Evolutionary conservation across 225 moss, liverwort and hornwort species (phyloP), one percentile per base, ranked within the genome.

Genomic region (Polytrichum formosum): DNA sequence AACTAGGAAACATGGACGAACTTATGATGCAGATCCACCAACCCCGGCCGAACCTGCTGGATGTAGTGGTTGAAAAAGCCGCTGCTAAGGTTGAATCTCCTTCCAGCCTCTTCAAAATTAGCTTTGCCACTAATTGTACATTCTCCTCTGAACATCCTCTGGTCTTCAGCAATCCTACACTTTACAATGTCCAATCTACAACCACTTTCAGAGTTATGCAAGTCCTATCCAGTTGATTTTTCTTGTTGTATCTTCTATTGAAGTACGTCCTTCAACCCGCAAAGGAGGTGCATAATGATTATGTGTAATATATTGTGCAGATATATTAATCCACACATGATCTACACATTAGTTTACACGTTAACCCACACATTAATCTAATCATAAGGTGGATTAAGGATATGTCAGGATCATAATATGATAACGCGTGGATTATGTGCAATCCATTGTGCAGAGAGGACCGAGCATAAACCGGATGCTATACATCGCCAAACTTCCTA

Each of bases 391-490:
- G 21, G 21, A 56, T 7, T n/a, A 58, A 58, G 58, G 58, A 58
- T 6, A n/a, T 58, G 58, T 58, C 58, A 58, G 58, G 20, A 21
- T 58, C 21, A 46, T 16, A 3, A 46, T 46, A 16, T 46, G 16
- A 16, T 46, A 13, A 2, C 13, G 46, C 13, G 46, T 46, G 46
- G 46, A 9, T 26, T 63, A 73, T 60, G 28, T 13, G 2, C 54
- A 55, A 61, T 26, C 16, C 46, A 16, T 46, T 70, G 69, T 53
- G 71, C 68, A 95, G 94, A 87, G 76, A 78, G 93, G 82, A 59
- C 86, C 88, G 4, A 70, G 63, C 6, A 23, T 82, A 29, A 93
- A 91, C 75, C 92, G 95, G 23, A 10, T 95, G n/a, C 75, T 95
- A 1, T 95, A 91, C 26, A 84, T 74, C 5, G 89, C 70, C 33